Conservation (phyloP, 1,284 basidiomycete species). For the Mycosarcoma maydis region DNA sequence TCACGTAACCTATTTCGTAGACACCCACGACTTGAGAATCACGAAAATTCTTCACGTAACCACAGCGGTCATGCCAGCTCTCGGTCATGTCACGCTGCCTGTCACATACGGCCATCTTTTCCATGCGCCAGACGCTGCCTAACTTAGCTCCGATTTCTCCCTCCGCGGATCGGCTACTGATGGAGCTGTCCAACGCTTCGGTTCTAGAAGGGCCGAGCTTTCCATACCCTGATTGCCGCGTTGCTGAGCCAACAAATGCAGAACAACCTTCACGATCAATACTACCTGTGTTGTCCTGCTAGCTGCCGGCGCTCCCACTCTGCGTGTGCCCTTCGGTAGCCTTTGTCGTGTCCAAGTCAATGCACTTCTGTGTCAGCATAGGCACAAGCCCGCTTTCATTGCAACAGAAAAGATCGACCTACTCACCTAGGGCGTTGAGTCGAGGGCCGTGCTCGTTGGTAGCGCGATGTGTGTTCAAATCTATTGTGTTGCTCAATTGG, state of each 20-base stretch:
- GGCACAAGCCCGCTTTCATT: neutral
- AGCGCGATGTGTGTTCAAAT: constrained; percentile 47
- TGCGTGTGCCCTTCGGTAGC: constrained; percentile 29
- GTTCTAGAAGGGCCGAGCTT: too few species aligned
- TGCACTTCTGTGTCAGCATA: neutral
- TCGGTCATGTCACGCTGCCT: constrained; percentile 11
- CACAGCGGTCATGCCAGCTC: too few species aligned
- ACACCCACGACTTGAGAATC: too few species aligned
- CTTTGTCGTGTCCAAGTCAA: neutral
- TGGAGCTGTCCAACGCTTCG: too few species aligned
- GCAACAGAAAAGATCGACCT: neutral
- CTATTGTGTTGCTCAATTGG: constrained; percentile 5
- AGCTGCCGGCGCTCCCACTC: constrained; percentile 17
- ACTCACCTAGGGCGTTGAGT: constrained; percentile 45
- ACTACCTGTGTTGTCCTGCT: neutral
- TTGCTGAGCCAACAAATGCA: neutral
- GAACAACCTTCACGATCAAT: too few species aligned
- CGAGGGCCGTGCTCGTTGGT: constrained; percentile 42
- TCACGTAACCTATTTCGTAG: too few species aligned
- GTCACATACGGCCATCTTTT: constrained; percentile 4
- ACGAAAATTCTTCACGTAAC: too few species aligned
- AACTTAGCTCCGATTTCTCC: constrained; percentile 9
- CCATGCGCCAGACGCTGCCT: constrained; percentile 5
- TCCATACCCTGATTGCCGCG: neutral
- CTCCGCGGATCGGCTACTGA: too few species aligned